Evolutionary conservation across 164 flowering plant species (phyloP).

Genomic region (Umbilicus rupestris): DNA sequence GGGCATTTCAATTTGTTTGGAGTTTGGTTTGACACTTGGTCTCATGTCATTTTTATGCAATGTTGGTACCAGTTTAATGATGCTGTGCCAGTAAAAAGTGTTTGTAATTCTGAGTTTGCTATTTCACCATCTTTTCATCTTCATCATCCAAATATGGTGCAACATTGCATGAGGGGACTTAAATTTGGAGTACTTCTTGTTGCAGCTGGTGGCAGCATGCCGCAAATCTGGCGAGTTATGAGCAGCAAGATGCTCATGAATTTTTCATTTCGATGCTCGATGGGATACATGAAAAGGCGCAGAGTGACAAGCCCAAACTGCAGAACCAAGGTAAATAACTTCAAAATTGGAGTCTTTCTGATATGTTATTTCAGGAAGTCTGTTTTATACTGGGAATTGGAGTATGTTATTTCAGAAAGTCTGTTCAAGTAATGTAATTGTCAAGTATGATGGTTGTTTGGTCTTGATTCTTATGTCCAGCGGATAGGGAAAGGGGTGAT

Average conservation of each 20-base stretch:
- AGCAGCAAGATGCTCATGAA: constrained; percentile 96
- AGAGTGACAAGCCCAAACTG: constrained; percentile 36
- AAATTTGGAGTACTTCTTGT: constrained; percentile 3
- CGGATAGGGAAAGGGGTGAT: neutral
- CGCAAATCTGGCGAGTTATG: constrained; percentile 83
- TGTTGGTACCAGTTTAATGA: neutral
- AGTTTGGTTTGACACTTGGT: neutral
- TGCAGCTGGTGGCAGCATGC: constrained; percentile 99
- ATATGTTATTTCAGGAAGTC: neutral
- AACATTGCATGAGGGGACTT: neutral
- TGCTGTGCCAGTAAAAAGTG: neutral
- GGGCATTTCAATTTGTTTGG: neutral
- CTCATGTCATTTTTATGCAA: neutral
- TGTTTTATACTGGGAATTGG: too few species aligned
- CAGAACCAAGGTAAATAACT: constrained; percentile 52
- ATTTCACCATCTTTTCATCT: neutral
- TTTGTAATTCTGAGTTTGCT: neutral
- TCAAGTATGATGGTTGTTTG: neutral
- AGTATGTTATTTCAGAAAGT: neutral
- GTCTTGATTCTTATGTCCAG: neutral
- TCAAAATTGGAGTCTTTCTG: neutral
- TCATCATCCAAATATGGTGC: neutral
- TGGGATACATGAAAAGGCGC: constrained; percentile 80
- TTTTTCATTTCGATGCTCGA: constrained; percentile 87
- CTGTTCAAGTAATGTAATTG: neutral